Evolutionary conservation across 2,329 filamentous ascomycete genomes (phyloP), one percentile per base, ranked within the genome.

Genomic region (Alternaria tenuissima): DNA sequence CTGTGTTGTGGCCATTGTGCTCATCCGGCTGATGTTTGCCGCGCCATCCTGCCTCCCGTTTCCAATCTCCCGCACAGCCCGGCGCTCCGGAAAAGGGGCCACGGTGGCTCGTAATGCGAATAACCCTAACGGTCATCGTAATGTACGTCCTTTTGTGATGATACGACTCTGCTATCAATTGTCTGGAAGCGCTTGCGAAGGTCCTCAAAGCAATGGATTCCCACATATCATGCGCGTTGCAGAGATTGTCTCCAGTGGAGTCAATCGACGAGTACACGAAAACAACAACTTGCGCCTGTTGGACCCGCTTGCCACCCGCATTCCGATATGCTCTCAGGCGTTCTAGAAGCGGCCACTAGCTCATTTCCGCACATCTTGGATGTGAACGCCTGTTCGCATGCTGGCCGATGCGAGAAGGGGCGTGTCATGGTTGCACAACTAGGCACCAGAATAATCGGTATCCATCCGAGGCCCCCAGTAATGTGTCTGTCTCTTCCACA

Each of bases 291-390:
- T 42, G 32, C 52, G 38, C 52, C 52, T 34, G 43, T n/a, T 52
- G 41, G 28, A 46, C 42, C 43, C 49, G 30, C 39, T 52, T 59
- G 52, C 56, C 43, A 59, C 36, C 39, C 44, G 38, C 53, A 39
- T 48, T 59, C 54, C 41, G 38, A 46, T 16, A 48, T 52, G 49
- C 42, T 49, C 32, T 43, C 43, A 62, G 42, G 48, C 52, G 52
- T 63, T 62, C 57, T 49, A 61, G 57, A 65, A 66, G 62, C 65
- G 55, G 62, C 62, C 53, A 64, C 66, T 66, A 57, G 51, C 55
- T 55, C 56, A 49, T 57, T 66, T 55, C 51, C 63, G 62, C 57
- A 61, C 28, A 46, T 47, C 55, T 58, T 55, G 53, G 55, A 57
- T 54, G 53, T 55, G 47, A 43, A 49, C 32, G 49, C 43, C 39